These are phyloP conservation scores for Syncephalastrum monosporum DNA, from an alignment of 371 early-diverging fungal genomes.

Conservation along the genomic window DNA sequence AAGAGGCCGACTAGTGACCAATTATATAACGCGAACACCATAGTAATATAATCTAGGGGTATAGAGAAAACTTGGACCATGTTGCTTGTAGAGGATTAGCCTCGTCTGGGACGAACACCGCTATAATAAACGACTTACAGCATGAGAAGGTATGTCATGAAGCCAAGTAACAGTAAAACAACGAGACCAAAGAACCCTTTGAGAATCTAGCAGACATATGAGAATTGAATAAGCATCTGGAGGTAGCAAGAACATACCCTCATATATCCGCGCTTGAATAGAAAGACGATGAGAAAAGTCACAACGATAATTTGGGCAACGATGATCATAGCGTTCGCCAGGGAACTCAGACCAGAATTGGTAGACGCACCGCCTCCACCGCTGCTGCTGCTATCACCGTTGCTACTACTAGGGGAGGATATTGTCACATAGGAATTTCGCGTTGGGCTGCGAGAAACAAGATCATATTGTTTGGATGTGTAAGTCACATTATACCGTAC, in stretches of 20 bases:
- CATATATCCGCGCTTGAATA: conserved; percentile 77
- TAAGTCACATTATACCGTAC: not conserved
- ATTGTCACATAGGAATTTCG: conserved; percentile 43
- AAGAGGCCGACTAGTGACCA: conserved; percentile 74
- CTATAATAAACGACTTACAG: conserved; percentile 33
- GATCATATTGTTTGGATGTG: not conserved
- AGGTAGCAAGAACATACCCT: conserved; percentile 45
- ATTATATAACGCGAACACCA: conserved; percentile 80
- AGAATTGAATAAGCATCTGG: not conserved
- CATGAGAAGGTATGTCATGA: conserved; percentile 72
- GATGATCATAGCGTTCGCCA: conserved; percentile 70
- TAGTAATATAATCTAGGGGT: conserved; percentile 76
- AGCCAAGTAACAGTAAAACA: conserved; percentile 68
- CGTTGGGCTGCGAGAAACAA: conserved; percentile 35
- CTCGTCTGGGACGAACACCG: not conserved
- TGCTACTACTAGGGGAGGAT: conserved; percentile 17
- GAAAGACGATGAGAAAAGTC: conserved; percentile 71
- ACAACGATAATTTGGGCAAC: conserved; percentile 78
- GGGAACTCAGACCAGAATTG: conserved; percentile 29
- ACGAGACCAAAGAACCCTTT: conserved; percentile 77
- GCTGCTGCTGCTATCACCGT: not conserved
- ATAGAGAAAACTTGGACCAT: conserved; percentile 61
- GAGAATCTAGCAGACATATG: conserved; percentile 46
- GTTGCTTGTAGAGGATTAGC: conserved; percentile 23
- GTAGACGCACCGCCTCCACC: not conserved